Base-by-base conservation (phyloP, 2,329 filamentous ascomycete genomes). In the Neonectria hederae region DNA sequence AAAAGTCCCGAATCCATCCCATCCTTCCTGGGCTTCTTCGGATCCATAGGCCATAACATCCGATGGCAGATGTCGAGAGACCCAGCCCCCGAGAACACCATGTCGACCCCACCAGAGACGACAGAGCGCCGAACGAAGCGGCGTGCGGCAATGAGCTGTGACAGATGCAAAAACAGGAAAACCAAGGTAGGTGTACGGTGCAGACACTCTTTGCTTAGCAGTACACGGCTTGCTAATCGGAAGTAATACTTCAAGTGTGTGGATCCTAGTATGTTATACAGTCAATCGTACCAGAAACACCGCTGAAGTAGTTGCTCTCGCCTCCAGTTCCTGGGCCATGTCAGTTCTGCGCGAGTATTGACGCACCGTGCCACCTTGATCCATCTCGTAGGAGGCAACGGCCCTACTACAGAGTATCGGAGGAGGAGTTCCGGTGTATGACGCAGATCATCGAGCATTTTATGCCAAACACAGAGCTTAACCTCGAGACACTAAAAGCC, bases 391-490 rank as follows among this genome's bases (percentile, higher is more conserved):
- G 61, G 40, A 35, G 61, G 42, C 61, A 63, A n/a, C 56, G 61
- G 28, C 61, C 61, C 22, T 63, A 63, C 26, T 63, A 63, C 43
- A 45, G 61, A 4, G 61, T 63, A 1, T 63, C 61, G 0, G 61
- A 63, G 11, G 61, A 63, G 24, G 61, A 63, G 21, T 63, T 63
- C 17, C 61, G 61, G 14, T 63, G 54, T n/a, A 63, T 63, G 61
- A 60, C 61, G n/a, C 61, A 55, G 8, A 60, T 60, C 14, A 58
- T 63, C n/a, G 61, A 63, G 32, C 56, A 60, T 46, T 63, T 60
- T 2, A 51, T 63, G 21, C 61, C 61, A 30, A 28, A 60, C 22
- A 63, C 61, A 4, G 61, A 63, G 5, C 43, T 63, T 3, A 63
- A 60, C 43, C 61, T 63, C 1, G 56, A 59, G 5, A 63, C 58